These are phyloP conservation scores for Yarrowia yakushimensis DNA, from an alignment of 805 yeast species.

Conservation along the genomic window DNA sequence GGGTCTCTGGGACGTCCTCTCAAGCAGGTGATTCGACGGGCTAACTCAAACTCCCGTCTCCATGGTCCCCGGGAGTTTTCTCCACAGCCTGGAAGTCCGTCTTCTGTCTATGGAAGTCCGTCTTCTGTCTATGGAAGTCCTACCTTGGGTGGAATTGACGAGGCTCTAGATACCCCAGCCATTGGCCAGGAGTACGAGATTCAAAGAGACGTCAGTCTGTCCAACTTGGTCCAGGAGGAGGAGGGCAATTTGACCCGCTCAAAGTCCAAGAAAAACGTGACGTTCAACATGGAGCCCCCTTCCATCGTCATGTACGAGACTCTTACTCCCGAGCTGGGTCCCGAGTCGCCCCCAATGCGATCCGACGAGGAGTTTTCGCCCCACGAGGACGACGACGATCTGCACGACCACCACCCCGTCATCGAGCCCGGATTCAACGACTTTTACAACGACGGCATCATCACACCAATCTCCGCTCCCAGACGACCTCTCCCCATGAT, in stretches of 20 bases:
- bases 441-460: slow-evolving; percentile 19
- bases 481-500: slow-evolving; percentile 24
- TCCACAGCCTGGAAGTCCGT: slow-evolving; percentile 16
- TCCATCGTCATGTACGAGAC: slow-evolving; percentile 17
- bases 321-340: slow-evolving; percentile 16
- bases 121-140: slow-evolving; percentile 13
- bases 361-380: slow-evolving; percentile 11
- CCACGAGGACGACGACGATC: slow-evolving; percentile 4
- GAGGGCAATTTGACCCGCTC: slow-evolving; percentile 14
- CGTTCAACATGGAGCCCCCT: slow-evolving; percentile 24
- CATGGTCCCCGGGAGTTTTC: slow-evolving; percentile 20
- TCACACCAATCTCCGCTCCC: slow-evolving; percentile 16
- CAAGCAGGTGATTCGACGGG: slow-evolving; percentile 6
- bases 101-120: slow-evolving; percentile 7
- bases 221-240: neutral
- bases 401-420: slow-evolving; percentile 5
- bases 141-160: neutral
- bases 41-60: slow-evolving; percentile 9
- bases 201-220: neutral
- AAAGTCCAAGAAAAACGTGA: slow-evolving; percentile 21
- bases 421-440: slow-evolving; percentile 6
- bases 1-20: slow-evolving; percentile 11
- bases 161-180: neutral
- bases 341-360: slow-evolving; percentile 1
- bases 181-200: slow-evolving; percentile 2